phyloP scores from a whole-genome alignment of 1,284 basidiomycete species.

The Cryptococcus sp. region DNA sequence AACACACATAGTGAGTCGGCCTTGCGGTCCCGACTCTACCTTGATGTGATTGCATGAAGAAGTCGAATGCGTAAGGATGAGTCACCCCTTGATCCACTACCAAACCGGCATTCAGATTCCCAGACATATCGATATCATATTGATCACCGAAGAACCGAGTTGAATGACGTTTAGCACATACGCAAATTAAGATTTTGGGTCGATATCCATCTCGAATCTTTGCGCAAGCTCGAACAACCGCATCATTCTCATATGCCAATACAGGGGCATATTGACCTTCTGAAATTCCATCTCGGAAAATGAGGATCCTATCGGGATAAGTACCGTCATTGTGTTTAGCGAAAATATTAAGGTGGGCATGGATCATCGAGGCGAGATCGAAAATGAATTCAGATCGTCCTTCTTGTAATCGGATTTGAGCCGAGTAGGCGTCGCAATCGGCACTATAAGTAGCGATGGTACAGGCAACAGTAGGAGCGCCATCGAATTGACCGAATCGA shows the following conservation, averaged over 20 bases:
- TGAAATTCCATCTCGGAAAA: slow-evolving; percentile 51
- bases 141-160: slow-evolving; percentile 48
- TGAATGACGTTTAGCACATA: slow-evolving; percentile 47
- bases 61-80: slow-evolving; percentile 50
- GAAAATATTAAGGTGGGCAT: slow-evolving; percentile 37
- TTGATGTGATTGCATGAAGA: slow-evolving; percentile 43
- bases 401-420: slow-evolving; percentile 49
- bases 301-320: slow-evolving; percentile 44
- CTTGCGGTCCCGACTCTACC: slow-evolving; percentile 35
- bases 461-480: slow-evolving; percentile 46
- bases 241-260: slow-evolving; percentile 44
- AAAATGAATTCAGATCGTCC: slow-evolving; percentile 42
- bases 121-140: slow-evolving; percentile 40
- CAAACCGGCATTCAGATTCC: slow-evolving; percentile 45
- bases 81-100: slow-evolving; percentile 45
- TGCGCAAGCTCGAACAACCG: slow-evolving; percentile 37
- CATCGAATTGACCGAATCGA: slow-evolving; percentile 23
- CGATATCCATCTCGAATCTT: slow-evolving; percentile 19
- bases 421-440: slow-evolving; percentile 43
- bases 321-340: slow-evolving; percentile 31
- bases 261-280: slow-evolving; percentile 50
- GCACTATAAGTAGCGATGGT: slow-evolving; percentile 48
- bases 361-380: slow-evolving; percentile 36
- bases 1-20: slow-evolving; percentile 38
- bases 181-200: slow-evolving; percentile 31